phyloP scores from a whole-genome alignment of 2,329 filamentous ascomycete species.

The Colletotrichum costaricense region DNA sequence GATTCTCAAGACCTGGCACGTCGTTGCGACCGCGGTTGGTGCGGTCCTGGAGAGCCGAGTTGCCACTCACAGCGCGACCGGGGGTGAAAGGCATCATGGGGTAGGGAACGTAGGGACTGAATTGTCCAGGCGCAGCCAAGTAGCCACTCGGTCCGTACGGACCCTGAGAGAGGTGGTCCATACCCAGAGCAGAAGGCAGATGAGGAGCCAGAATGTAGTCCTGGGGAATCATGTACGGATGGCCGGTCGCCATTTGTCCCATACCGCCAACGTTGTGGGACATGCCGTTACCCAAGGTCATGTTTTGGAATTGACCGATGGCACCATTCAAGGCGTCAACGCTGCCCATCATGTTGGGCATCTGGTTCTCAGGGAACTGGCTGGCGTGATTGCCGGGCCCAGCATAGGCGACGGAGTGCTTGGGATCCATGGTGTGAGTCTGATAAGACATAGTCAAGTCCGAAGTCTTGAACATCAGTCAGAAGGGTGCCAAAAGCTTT shows the following conservation, averaged over 20 bases:
- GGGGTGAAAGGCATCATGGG: constrained; percentile 64
- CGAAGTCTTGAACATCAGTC: constrained; percentile 1
- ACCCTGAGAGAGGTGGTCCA: constrained; percentile 43
- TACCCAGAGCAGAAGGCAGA: constrained; percentile 46
- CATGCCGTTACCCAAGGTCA: constrained; percentile 51
- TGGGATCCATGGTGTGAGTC: constrained; percentile 51
- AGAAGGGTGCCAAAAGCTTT: not conserved
- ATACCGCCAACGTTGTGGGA: constrained; percentile 38
- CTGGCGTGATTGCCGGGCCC: constrained; percentile 9
- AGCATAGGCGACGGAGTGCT: constrained; percentile 41
- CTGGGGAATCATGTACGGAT: constrained; percentile 50
- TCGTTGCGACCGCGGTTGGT: constrained; percentile 61
- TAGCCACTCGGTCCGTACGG: constrained; percentile 52
- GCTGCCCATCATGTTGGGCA: constrained; percentile 28
- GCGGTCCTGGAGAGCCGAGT: constrained; percentile 55
- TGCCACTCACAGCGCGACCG: constrained; percentile 50
- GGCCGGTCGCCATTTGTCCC: constrained; percentile 45
- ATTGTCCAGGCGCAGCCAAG: constrained; percentile 46
- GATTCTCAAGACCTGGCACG: constrained; percentile 72
- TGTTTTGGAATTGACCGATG: constrained; percentile 38
- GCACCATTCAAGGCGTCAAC: constrained; percentile 25
- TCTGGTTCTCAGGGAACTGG: constrained; percentile 35
- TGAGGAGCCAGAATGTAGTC: constrained; percentile 51
- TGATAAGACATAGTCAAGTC: constrained; percentile 47
- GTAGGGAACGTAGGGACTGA: constrained; percentile 47